phyloP scores from a whole-genome alignment of 306 rosid genomes.

The Citrullus amarus region DNA sequence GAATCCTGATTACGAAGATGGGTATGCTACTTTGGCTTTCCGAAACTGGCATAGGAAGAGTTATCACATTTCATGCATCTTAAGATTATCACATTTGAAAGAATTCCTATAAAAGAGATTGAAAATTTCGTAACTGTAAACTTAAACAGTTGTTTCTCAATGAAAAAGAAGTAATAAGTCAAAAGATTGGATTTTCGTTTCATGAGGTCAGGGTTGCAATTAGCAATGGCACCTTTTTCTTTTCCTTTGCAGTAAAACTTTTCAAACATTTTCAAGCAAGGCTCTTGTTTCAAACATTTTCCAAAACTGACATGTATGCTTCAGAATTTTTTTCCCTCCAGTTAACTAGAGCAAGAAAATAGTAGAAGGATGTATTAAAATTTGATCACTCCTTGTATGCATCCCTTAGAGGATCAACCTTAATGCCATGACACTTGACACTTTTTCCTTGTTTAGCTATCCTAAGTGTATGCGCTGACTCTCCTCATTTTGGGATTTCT shows the following conservation, averaged over 20 bases:
- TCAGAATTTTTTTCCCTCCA: background rate
- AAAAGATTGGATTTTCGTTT: background rate
- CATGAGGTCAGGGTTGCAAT: background rate
- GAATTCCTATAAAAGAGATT: background rate
- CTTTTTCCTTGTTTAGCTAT: background rate
- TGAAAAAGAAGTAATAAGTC: background rate
- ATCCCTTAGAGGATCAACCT: background rate
- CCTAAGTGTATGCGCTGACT: background rate
- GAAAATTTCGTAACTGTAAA: background rate
- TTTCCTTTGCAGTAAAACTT: background rate
- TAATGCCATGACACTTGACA: background rate
- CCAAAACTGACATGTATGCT: background rate
- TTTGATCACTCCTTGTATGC: background rate
- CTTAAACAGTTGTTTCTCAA: background rate
- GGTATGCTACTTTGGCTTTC: slow-evolving; percentile 37
- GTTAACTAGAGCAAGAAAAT: background rate
- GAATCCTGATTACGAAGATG: slow-evolving; percentile 60
- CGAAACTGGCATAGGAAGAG: background rate
- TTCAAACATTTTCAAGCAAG: slow-evolving; percentile 4
- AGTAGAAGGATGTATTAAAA: background rate
- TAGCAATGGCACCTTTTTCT: background rate
- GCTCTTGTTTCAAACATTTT: background rate
- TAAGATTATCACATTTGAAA: background rate
- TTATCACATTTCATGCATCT: background rate
- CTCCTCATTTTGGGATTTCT: background rate